These are phyloP conservation scores for Phytophthora podocarpi DNA, from an alignment of 352 stramenopile genomes.

Conservation along the genomic window DNA sequence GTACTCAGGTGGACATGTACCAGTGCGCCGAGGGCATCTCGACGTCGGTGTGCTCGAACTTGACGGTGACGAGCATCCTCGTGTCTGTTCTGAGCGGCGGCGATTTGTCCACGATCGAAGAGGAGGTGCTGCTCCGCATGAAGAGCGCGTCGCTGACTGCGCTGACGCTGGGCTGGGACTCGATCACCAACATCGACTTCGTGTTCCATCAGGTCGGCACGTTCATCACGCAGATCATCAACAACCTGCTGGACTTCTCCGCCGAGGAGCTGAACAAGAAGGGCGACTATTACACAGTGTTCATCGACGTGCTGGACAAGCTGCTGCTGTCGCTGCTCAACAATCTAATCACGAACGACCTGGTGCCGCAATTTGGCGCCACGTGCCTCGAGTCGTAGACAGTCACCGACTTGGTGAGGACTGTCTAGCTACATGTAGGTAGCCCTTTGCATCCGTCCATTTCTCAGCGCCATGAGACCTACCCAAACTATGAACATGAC, in stretches of 20 bases:
- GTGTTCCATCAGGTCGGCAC: constrained; percentile 45
- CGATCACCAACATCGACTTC: constrained; percentile 59
- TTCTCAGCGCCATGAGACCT: background rate
- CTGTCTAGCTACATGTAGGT: background rate
- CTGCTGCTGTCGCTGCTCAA: constrained; percentile 57
- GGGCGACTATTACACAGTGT: constrained; percentile 57
- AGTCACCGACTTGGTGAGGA: too few species aligned
- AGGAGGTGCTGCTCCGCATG: constrained; percentile 36
- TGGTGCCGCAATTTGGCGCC: constrained; percentile 49
- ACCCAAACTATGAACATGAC: constrained; percentile 8
- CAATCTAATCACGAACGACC: constrained; percentile 47
- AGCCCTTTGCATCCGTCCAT: too few species aligned
- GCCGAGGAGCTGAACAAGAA: constrained; percentile 69
- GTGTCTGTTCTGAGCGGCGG: constrained; percentile 35
- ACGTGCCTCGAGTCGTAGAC: constrained; percentile 41
- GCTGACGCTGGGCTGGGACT: constrained; percentile 46
- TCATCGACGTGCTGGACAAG: constrained; percentile 44
- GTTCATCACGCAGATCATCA: constrained; percentile 51
- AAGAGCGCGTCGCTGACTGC: constrained; percentile 39
- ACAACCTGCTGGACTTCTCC: constrained; percentile 54
- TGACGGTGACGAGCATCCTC: constrained; percentile 53
- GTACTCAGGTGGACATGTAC: constrained; percentile 46
- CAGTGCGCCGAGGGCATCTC: constrained; percentile 34
- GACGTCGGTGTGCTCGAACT: constrained; percentile 52
- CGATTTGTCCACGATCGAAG: constrained; percentile 45